Conservation (phyloP, 2,329 filamentous ascomycete species). For the Phialophora expanda region DNA sequence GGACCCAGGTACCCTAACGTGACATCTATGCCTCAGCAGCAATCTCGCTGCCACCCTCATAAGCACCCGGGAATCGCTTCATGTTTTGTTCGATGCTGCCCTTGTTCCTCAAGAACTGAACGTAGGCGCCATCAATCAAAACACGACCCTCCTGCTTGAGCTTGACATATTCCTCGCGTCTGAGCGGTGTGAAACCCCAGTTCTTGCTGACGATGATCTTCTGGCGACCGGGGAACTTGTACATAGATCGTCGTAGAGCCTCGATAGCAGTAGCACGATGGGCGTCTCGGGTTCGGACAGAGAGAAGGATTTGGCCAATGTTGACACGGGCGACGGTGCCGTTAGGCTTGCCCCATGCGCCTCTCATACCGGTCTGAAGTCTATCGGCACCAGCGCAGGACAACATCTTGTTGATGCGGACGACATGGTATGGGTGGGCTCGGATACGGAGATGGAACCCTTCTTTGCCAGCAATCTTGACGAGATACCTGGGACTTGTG, state of each 20-base stretch:
- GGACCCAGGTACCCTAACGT: neutral
- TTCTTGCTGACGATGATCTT: constrained; percentile 99
- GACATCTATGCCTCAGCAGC: constrained; percentile 51
- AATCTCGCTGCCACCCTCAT: constrained; percentile 52
- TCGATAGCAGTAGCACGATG: constrained; percentile 93
- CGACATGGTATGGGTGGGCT: constrained; percentile 99
- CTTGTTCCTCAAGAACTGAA: constrained; percentile 97
- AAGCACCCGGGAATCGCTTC: constrained; percentile 92
- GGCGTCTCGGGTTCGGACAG: constrained; percentile 93
- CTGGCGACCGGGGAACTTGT: constrained; percentile 99
- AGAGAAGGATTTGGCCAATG: constrained; percentile 99
- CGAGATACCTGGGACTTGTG: constrained; percentile 61
- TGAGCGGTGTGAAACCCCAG: constrained; percentile 99
- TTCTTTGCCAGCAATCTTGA: constrained; percentile 73
- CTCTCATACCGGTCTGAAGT: constrained; percentile 99
- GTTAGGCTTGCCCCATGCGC: constrained; percentile 99
- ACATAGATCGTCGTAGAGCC: constrained; percentile 98
- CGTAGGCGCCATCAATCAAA: constrained; percentile 98
- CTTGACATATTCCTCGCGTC: constrained; percentile 95
- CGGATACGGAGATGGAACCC: constrained; percentile 74
- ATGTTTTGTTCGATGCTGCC: constrained; percentile 86
- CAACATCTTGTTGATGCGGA: constrained; percentile 99
- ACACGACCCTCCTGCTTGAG: constrained; percentile 92
- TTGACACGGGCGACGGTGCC: constrained; percentile 99
- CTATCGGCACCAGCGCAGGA: constrained; percentile 99